Evolutionary conservation across 805 yeast genomes (phyloP).

Genomic region (Debaryomyces tyrocola): DNA sequence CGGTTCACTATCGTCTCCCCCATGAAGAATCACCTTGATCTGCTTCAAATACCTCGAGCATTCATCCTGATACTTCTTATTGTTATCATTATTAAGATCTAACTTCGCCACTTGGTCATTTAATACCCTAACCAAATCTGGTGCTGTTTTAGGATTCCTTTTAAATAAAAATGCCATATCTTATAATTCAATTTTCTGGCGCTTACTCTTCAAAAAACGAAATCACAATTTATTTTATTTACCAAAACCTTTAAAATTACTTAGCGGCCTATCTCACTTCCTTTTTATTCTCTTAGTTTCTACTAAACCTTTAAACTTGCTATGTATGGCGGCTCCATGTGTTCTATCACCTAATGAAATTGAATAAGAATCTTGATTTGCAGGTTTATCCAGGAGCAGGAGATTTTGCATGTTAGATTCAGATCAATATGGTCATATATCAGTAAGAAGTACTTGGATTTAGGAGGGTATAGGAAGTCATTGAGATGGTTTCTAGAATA

Average conservation of each 20-base stretch:
- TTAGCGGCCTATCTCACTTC: too few species aligned
- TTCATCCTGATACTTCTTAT: constrained; percentile 66
- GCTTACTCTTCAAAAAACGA: neutral
- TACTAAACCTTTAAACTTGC: too few species aligned
- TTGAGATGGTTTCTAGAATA: constrained; percentile 11
- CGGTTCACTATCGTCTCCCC: constrained; percentile 64
- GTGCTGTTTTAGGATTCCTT: constrained; percentile 86
- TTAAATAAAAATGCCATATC: constrained; percentile 87
- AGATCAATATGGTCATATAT: too few species aligned
- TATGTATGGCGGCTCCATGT: too few species aligned
- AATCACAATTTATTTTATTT: constrained; percentile 7
- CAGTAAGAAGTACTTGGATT: neutral
- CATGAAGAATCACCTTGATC: constrained; percentile 63
- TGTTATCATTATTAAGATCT: constrained; percentile 37
- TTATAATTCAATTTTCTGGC: neutral
- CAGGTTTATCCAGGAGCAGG: too few species aligned
- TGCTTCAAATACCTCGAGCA: constrained; percentile 63
- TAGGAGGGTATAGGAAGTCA: neutral
- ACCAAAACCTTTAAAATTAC: too few species aligned
- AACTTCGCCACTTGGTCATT: constrained; percentile 71
- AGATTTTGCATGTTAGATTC: too few species aligned
- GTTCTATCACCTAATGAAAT: too few species aligned
- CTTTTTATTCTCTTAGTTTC: too few species aligned
- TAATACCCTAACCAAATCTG: constrained; percentile 74
- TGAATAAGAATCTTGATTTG: too few species aligned